A percentile compares a stretch with the other conserved stretches of the same genome.
Conservation (phyloP, 2,329 filamentous ascomycete genomes). For the Iodosphaeria phyllophila region DNA sequence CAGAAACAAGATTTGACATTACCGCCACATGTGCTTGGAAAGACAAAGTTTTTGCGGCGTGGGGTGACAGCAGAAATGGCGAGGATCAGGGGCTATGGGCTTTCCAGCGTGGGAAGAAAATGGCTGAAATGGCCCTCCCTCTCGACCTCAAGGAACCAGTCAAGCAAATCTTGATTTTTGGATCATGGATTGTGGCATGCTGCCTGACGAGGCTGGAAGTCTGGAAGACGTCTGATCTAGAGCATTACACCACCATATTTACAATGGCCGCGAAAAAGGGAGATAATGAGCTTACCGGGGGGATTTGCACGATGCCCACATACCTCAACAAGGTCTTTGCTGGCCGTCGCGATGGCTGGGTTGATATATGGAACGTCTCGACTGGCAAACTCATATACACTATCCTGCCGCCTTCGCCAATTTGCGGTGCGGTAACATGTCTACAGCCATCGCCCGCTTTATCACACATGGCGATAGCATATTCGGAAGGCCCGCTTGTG, state of each 20-base stretch:
- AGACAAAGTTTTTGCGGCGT: constrained; percentile 73
- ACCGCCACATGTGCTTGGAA: constrained; percentile 82
- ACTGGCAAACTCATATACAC: constrained; percentile 85
- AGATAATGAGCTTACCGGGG: constrained; percentile 54
- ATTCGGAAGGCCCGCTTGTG: constrained; percentile 57
- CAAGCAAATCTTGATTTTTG: constrained; percentile 63
- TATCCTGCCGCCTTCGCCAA: constrained; percentile 54
- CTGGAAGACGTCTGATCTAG: constrained; percentile 67
- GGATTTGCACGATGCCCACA: constrained; percentile 76
- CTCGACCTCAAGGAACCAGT: constrained; percentile 49
- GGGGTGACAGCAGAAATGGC: constrained; percentile 42
- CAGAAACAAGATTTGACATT: constrained; percentile 71
- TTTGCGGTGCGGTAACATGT: constrained; percentile 69
- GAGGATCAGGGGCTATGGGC: constrained; percentile 61
- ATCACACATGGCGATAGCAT: constrained; percentile 74
- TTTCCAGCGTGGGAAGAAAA: constrained; percentile 77
- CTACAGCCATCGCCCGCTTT: constrained; percentile 70
- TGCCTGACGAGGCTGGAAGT: constrained; percentile 62
- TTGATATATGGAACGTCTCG: constrained; percentile 96
- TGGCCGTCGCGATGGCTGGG: constrained; percentile 68
- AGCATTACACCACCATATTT: constrained; percentile 78
- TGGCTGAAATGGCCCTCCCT: constrained; percentile 55
- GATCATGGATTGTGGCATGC: constrained; percentile 77
- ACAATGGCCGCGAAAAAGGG: constrained; percentile 35
- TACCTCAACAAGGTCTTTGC: constrained; percentile 93